Percentiles rank a stretch among this genome's conserved stretches.
phyloP scores from a whole-genome alignment of 768 basidiomycete species.

The Xanthoconium purpureum region DNA sequence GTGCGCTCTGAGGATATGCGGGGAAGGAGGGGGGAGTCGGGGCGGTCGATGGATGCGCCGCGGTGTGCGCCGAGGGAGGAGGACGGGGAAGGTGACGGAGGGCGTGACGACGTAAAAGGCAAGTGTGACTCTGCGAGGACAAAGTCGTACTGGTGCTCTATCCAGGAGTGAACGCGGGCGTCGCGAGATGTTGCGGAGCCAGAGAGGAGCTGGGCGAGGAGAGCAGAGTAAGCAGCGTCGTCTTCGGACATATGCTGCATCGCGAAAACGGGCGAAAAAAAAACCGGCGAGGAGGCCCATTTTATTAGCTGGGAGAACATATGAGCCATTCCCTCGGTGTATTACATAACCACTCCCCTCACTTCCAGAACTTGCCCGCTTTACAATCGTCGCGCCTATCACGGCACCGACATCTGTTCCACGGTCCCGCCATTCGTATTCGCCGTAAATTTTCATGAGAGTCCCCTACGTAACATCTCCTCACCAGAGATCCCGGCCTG shows the following conservation, averaged over 20 bases:
- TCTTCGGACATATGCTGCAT: conserved; percentile 30
- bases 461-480: neutral
- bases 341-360: conserved; percentile 7
- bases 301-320: conserved; percentile 16
- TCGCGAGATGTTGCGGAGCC: conserved; percentile 24
- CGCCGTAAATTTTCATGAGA: conserved; percentile 8
- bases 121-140: conserved; percentile 27
- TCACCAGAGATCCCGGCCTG: too few species aligned
- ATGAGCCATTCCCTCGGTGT: conserved; percentile 13
- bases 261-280: neutral
- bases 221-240: conserved; percentile 28
- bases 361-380: neutral
- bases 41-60: conserved; percentile 20
- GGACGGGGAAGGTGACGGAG: conserved; percentile 29
- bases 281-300: conserved; percentile 3
- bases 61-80: conserved; percentile 33
- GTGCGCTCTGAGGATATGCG: conserved; percentile 23
- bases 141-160: conserved; percentile 37
- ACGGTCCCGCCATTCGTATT: conserved; percentile 4
- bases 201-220: conserved; percentile 28
- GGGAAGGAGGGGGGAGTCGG: conserved; percentile 32
- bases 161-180: conserved; percentile 34
- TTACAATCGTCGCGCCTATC: too few species aligned
- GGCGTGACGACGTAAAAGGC: conserved; percentile 8
- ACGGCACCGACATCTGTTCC: conserved; percentile 5